These are phyloP conservation scores for Medicago lupulina DNA, from an alignment of 306 rosid species.

Conservation along the genomic window DNA sequence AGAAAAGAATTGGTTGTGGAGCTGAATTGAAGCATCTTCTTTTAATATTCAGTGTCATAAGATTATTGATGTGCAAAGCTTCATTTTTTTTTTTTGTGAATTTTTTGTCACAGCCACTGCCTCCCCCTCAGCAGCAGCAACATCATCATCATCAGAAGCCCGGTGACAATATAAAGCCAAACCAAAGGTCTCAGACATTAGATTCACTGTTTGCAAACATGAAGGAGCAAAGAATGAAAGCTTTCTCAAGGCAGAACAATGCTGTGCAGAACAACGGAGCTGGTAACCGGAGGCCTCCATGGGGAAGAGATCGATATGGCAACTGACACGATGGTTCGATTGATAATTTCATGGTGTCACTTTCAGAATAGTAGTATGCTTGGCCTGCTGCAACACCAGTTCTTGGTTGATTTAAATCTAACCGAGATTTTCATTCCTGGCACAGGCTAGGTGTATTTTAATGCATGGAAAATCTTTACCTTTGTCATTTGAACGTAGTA, in stretches of 20 bases:
- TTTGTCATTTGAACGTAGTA: not conserved
- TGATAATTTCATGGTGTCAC: not conserved
- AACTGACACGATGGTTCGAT: conserved; percentile 44
- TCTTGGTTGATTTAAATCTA: conserved; percentile 26
- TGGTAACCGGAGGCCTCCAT: conserved; percentile 61
- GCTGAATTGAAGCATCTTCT: not conserved
- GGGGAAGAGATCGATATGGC: conserved; percentile 80
- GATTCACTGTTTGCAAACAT: conserved; percentile 87
- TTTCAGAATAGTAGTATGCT: not conserved
- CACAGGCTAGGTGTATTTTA: not conserved
- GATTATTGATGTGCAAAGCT: conserved; percentile 1
- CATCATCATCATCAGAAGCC: conserved; percentile 41
- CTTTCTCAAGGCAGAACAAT: conserved; percentile 58
- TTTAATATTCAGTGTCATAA: not conserved
- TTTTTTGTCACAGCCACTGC: conserved; percentile 44
- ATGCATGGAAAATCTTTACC: conserved; percentile 4
- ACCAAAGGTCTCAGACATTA: conserved; percentile 79
- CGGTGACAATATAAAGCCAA: conserved; percentile 47
- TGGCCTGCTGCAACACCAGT: conserved; percentile 14
- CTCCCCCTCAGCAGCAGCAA: conserved; percentile 47
- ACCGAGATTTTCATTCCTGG: not conserved
- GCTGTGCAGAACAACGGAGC: conserved; percentile 52
- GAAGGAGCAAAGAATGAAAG: conserved; percentile 84
- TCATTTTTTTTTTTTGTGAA: not conserved
- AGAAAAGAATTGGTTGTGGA: conserved; percentile 7